Evolutionary conservation across 176 grass and related monocot genomes (phyloP), one percentile per base, ranked within the genome.

Genomic region (Zizania latifolia): DNA sequence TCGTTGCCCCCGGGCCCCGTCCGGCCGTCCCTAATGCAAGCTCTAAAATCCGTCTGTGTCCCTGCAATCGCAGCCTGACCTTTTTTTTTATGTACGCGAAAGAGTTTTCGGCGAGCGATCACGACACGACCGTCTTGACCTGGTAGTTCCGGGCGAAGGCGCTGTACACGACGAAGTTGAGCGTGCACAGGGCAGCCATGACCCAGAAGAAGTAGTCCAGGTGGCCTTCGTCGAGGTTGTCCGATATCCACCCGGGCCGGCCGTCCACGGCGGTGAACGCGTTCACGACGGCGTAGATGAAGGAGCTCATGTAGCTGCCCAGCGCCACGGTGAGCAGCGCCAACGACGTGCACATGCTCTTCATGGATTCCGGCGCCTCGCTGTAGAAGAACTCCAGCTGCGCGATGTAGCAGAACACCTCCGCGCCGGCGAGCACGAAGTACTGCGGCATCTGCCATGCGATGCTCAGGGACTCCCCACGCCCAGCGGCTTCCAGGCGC

Each of bases 311-410:
- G 79, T 93, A 93, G 85, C 71, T 89, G 10, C 90, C 90, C 9
- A 93, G 80, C 37, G 90, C 66, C 63, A 89, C 88, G 41, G 86
- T 83, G 65, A 93, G 84, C 28, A 93, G 57, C 16, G 84, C 77
- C 26, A 93, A 61, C 50, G 90, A 72, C 28, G 83, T 93, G 66
- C 90, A 93, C 50, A 89, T 77, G 86, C 60, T 93, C 80, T 89
- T 89, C 90, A 89, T 93, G n/a, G 83, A 83, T 8, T 93, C 83
- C 24, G 90, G 83, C 65, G 90, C 86, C 84, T 93, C 83, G 53
- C 28, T 81, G 76, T 79, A 96, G 89, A 96, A 96, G 78, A 96
- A 96, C 78, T 92, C 89, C 2, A 96, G 84, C 78, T 87, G 86
- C 22, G 89, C 58, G 72, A 96, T 89, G 58, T 85, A 85, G 63